Percentiles rank a stretch among this genome's conserved stretches.
These are phyloP conservation scores for Crucibulum laeve DNA, from an alignment of 768 basidiomycete genomes.

Conservation along the genomic window DNA sequence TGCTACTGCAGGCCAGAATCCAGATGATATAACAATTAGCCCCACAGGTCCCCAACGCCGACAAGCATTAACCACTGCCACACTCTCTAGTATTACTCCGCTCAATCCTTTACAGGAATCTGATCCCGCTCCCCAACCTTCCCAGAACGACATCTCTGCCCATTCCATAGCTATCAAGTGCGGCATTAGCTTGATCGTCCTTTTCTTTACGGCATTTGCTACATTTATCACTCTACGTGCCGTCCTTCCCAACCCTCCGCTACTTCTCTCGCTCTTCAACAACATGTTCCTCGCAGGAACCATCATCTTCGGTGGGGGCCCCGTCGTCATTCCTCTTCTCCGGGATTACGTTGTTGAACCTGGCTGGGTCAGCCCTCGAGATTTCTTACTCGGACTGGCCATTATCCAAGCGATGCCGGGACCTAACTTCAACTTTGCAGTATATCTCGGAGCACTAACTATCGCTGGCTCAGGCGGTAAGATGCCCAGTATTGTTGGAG, in stretches of 20 bases:
- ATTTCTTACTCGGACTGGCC: constrained; percentile 51
- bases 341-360: constrained; percentile 45
- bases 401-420: constrained; percentile 47
- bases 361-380: constrained; percentile 47
- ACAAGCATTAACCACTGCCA: neutral
- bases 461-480: constrained; percentile 16
- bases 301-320: constrained; percentile 51
- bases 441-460: constrained; percentile 47
- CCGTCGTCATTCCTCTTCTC: constrained; percentile 52
- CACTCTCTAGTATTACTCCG: neutral
- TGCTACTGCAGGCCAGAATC: too few species aligned
- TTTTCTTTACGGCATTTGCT: constrained; percentile 22
- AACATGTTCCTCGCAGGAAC: constrained; percentile 45
- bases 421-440: constrained; percentile 53
- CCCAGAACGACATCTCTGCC: constrained; percentile 13
- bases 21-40: too few species aligned
- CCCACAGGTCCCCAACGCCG: neutral
- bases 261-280: constrained; percentile 32
- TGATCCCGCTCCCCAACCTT: constrained; percentile 4
- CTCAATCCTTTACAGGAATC: neutral
- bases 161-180: constrained; percentile 21
- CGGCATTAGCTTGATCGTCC: constrained; percentile 16
- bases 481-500: constrained; percentile 33
- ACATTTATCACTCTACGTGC: constrained; percentile 24
- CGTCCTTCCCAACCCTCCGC: constrained; percentile 16